Conservation (phyloP, 768 basidiomycete genomes). For the Cystoderma amianthinum region DNA sequence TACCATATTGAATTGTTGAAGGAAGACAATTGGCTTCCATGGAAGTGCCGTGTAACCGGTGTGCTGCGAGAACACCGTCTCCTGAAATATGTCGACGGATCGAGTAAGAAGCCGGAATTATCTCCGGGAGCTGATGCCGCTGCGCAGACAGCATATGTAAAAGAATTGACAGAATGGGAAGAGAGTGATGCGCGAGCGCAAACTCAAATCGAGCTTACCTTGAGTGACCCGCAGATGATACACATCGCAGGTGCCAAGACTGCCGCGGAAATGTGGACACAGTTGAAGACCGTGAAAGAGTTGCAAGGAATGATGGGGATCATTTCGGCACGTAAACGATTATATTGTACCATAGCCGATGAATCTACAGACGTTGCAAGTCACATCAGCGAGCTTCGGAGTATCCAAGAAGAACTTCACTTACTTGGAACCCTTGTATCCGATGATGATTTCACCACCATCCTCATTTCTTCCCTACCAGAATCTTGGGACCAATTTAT, state of each 20-base stretch:
- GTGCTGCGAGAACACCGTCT: too few species aligned
- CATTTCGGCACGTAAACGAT: slow-evolving; percentile 10
- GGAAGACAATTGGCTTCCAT: too few species aligned
- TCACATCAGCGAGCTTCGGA: slow-evolving; percentile 14
- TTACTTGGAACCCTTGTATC: slow-evolving; percentile 13
- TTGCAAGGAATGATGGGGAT: slow-evolving; percentile 14
- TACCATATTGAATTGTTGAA: too few species aligned
- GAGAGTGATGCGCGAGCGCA: slow-evolving; percentile 13
- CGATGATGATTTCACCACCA: slow-evolving; percentile 22
- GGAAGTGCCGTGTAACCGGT: too few species aligned
- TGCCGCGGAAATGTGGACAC: slow-evolving; percentile 17
- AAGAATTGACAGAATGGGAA: slow-evolving; percentile 12
- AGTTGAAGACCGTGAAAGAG: slow-evolving; percentile 17
- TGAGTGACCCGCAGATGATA: slow-evolving; percentile 16
- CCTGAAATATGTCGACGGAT: too few species aligned
- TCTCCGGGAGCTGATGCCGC: slow-evolving; percentile 7
- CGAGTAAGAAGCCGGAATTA: too few species aligned
- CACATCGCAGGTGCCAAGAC: slow-evolving; percentile 16
- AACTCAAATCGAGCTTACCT: slow-evolving; percentile 14
- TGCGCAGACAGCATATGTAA: too few species aligned
- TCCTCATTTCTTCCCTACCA: slow-evolving; percentile 19
- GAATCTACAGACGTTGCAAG: slow-evolving; percentile 18
- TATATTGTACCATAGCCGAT: slow-evolving; percentile 14
- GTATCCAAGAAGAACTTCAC: slow-evolving; percentile 17
- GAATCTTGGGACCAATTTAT: slow-evolving; percentile 20